phyloP scores from a whole-genome alignment of 768 basidiomycete genomes.

The Boletus vinaceobasis region DNA sequence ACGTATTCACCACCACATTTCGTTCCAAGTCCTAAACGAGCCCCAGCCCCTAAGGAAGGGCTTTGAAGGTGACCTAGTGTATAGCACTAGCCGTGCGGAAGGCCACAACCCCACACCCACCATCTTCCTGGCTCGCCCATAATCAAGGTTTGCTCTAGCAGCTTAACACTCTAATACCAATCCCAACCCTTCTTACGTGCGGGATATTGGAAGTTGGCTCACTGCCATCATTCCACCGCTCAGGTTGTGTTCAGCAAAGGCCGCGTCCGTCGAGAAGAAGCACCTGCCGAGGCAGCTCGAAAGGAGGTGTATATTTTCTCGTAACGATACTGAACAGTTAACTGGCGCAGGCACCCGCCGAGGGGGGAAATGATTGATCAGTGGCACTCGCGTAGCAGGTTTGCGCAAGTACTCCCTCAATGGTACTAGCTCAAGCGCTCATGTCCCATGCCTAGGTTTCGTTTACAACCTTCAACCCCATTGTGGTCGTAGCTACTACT shows the following conservation, averaged over 20 bases:
- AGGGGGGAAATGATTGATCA: background rate
- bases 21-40: too few relatives aligned
- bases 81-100: too few relatives aligned
- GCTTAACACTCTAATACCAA: too few relatives aligned
- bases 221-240: background rate
- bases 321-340: background rate
- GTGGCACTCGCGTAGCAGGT: background rate
- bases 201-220: conserved; percentile 3
- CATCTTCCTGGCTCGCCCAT: too few relatives aligned
- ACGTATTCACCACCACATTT: too few relatives aligned
- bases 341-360: background rate
- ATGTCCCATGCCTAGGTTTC: background rate
- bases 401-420: background rate
- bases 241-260: background rate
- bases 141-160: too few relatives aligned
- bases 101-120: too few relatives aligned
- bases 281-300: background rate
- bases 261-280: background rate
- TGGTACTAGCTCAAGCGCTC: background rate
- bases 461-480: background rate
- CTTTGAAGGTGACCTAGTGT: too few relatives aligned
- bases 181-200: background rate
- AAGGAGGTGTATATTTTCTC: background rate
- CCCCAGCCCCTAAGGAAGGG: too few relatives aligned
- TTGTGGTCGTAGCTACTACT: background rate